A percentile compares a stretch with the other conserved stretches of the same genome.
These are phyloP conservation scores for Hypholoma sublateritium DNA, from an alignment of 768 basidiomycete genomes.

Conservation along the genomic window DNA sequence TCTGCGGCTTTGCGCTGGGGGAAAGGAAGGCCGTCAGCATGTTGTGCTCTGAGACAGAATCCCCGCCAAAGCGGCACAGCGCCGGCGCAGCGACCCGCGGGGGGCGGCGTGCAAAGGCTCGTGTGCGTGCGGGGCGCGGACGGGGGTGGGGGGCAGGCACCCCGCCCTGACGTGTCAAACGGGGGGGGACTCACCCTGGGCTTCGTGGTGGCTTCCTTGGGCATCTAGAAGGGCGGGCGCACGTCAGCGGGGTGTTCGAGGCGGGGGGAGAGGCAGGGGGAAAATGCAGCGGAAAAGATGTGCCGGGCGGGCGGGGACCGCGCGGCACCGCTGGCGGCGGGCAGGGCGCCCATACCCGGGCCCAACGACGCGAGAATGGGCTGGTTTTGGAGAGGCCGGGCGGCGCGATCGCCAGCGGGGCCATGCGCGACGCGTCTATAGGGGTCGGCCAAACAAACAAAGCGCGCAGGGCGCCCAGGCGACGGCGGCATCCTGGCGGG, in stretches of 20 bases:
- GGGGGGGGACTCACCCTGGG: slow-evolving; percentile 53
- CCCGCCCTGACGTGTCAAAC: slow-evolving; percentile 18
- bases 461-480: slow-evolving; percentile 20
- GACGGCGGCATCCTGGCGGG: slow-evolving; percentile 8
- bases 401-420: slow-evolving; percentile 14
- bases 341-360: slow-evolving; percentile 12
- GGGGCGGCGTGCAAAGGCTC: background rate
- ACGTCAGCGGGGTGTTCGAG: slow-evolving; percentile 18
- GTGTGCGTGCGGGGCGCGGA: background rate
- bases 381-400: slow-evolving; percentile 10
- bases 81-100: background rate
- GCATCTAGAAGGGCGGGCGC: slow-evolving; percentile 53
- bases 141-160: background rate
- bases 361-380: slow-evolving; percentile 17
- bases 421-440: slow-evolving; percentile 27
- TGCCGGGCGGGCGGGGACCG: slow-evolving; percentile 1
- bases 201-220: slow-evolving; percentile 69
- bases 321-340: slow-evolving; percentile 13
- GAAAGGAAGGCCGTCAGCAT: slow-evolving; percentile 8
- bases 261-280: slow-evolving; percentile 10
- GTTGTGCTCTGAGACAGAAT: slow-evolving; percentile 9
- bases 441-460: slow-evolving; percentile 33
- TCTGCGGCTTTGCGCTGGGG: slow-evolving; percentile 73
- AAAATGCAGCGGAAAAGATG: slow-evolving; percentile 3
- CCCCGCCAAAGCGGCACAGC: too few relatives aligned